These are phyloP conservation scores for Capsicum baccatum DNA, from an alignment of 257 asterid species.

Conservation along the genomic window DNA sequence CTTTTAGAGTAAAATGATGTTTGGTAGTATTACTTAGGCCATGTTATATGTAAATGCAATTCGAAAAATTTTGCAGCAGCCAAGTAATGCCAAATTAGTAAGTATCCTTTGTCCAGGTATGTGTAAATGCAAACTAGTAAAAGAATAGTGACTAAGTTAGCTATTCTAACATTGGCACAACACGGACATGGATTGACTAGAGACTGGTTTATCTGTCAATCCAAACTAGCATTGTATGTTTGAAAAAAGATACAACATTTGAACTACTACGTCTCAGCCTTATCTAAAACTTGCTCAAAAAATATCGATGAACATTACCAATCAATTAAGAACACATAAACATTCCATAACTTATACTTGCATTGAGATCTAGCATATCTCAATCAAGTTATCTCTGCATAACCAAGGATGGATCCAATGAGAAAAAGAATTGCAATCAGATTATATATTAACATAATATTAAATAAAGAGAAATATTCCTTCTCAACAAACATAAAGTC, in stretches of 20 bases:
- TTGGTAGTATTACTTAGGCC: not conserved
- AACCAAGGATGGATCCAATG: constrained; percentile 27
- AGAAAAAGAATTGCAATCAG: not conserved
- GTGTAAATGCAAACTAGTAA: not conserved
- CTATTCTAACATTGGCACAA: not conserved
- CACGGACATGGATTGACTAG: not conserved
- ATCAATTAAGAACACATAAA: not conserved
- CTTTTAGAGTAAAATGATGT: not conserved
- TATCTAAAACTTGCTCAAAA: not conserved
- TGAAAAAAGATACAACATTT: not conserved
- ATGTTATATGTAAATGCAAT: not conserved
- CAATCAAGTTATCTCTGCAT: constrained; percentile 73
- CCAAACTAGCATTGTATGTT: not conserved
- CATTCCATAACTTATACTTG: constrained; percentile 55
- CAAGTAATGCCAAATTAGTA: constrained; percentile 8
- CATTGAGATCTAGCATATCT: constrained; percentile 70
- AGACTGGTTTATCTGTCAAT: not conserved
- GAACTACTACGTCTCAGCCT: not conserved
- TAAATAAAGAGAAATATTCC: not conserved
- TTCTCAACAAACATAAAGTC: not conserved
- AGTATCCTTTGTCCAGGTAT: not conserved
- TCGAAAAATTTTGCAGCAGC: not conserved
- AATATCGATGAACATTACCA: not conserved
- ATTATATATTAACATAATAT: not conserved
- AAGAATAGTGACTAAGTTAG: not conserved